Base-by-base conservation (phyloP, 2,329 filamentous ascomycete genomes). In the Akanthomyces dipterigenus region DNA sequence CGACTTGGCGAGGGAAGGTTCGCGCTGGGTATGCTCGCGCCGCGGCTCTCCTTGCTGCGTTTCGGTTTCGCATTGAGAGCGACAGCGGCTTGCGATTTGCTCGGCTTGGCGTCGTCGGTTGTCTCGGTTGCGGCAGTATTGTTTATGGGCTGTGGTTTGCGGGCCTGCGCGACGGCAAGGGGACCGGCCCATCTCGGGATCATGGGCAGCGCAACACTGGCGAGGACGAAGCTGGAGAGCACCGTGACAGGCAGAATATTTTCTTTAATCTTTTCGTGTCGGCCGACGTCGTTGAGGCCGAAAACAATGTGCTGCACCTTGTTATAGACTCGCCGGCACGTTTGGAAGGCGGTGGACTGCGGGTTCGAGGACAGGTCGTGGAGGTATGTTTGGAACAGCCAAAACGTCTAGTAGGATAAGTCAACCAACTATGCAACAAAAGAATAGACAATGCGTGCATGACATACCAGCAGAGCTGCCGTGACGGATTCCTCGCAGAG, bases 231-330 rank as follows among this genome's bases (percentile, higher is more conserved):
- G 74, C 90, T 93, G 42, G 89, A 88, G 38, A 95, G 82, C 2
- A 95, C 87, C 7, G 89, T 90, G 60, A 93, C 89, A 8, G 90
- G 90, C 43, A 93, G 74, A 6, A 89, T 81, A 72, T 95, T 95
- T 74, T 93, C 90, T 70, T 86, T 88, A 72, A 95, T 92, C 76
- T 88, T 88, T 68, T 91, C 88, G 65, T 86, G 81, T 62, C 86
- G 82, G 63, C 81, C 80, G 28, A 83, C 81, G 69, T 93, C 90
- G 38, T 87, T 82, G 26, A 89, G 80, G 22, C 90, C 90, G 72
- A 95, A 95, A 28, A 95, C 90, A 67, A 95, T 91, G 73, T 91
- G 87, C 75, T 95, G 90, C 43, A 95, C 89, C 75, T 91, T 91
- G 76, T 95, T 95, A 78, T 93, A 93, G 67, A 95, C 86, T 69